Conservation (phyloP, 2,329 filamentous ascomycete species). For the Clonostachys rhizophaga region DNA sequence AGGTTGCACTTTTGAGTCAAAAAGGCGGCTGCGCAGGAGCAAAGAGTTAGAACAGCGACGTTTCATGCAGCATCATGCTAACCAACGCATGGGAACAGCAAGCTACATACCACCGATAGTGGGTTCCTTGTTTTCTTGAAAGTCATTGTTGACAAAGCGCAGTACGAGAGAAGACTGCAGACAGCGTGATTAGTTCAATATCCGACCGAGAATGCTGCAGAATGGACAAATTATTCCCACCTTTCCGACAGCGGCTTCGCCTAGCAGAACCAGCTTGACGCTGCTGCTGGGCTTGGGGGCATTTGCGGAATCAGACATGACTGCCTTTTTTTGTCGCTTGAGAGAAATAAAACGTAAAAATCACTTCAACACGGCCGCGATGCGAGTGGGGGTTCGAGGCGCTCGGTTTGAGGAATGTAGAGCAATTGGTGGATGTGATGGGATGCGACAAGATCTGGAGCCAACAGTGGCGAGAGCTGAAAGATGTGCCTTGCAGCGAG, state of each 20-base stretch:
- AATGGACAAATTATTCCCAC: slow-evolving; percentile 39
- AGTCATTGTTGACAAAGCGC: slow-evolving; percentile 99
- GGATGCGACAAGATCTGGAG: too few species aligned
- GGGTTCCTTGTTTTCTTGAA: slow-evolving; percentile 99
- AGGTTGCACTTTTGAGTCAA: slow-evolving; percentile 98
- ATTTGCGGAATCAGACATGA: slow-evolving; percentile 44
- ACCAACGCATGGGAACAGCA: background rate
- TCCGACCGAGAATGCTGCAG: background rate
- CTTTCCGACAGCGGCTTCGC: slow-evolving; percentile 98
- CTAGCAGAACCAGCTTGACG: slow-evolving; percentile 97
- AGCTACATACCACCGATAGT: slow-evolving; percentile 82
- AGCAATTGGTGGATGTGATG: too few species aligned
- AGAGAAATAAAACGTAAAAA: too few species aligned
- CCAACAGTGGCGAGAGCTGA: too few species aligned
- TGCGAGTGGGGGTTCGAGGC: too few species aligned
- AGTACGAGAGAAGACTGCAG: slow-evolving; percentile 88
- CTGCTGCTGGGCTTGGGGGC: slow-evolving; percentile 96
- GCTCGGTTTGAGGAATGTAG: too few species aligned
- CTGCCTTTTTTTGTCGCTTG: background rate
- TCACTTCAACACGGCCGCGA: too few species aligned
- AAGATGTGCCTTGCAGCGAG: too few species aligned
- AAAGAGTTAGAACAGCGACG: background rate
- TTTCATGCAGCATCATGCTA: background rate
- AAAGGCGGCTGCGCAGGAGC: slow-evolving; percentile 69
- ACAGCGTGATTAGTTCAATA: slow-evolving; percentile 8